Evolutionary conservation across 768 basidiomycete genomes (phyloP).

Genomic region (Tricholoma sp.): DNA sequence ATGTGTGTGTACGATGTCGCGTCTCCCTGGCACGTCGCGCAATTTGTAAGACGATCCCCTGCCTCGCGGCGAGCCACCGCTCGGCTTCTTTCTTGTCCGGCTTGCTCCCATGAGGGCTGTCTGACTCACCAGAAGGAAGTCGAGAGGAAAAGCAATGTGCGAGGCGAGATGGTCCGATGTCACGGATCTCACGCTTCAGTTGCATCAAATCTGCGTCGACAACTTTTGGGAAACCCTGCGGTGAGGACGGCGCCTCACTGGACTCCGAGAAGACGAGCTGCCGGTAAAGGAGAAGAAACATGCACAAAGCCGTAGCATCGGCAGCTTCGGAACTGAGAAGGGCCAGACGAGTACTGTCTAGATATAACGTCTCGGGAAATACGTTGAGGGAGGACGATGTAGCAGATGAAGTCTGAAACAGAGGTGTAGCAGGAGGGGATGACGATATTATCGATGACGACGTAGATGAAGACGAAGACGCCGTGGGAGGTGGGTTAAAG

Average conservation of each 20-base stretch:
- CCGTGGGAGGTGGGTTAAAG: conserved; percentile 43
- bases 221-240: conserved; percentile 31
- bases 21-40: conserved; percentile 60
- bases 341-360: conserved; percentile 68
- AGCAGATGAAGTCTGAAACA: conserved; percentile 20
- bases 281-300: conserved; percentile 77
- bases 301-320: conserved; percentile 70
- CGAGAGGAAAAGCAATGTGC: conserved; percentile 50
- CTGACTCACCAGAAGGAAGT: conserved; percentile 18
- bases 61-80: conserved; percentile 50
- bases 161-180: conserved; percentile 57
- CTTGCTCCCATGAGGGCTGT: conserved; percentile 15
- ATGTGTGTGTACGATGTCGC: conserved; percentile 16
- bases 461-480: conserved; percentile 19
- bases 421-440: conserved; percentile 25
- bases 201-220: conserved; percentile 50
- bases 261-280: conserved; percentile 58
- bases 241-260: conserved; percentile 23
- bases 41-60: conserved; percentile 71
- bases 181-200: conserved; percentile 73
- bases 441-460: conserved; percentile 23
- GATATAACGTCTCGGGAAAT: conserved; percentile 76
- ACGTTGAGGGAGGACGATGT: conserved; percentile 31
- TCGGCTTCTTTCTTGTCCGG: conserved; percentile 35
- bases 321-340: conserved; percentile 66